phyloP scores from a whole-genome alignment of 2,329 filamentous ascomycete species.

The Fusarium bulbicola region DNA sequence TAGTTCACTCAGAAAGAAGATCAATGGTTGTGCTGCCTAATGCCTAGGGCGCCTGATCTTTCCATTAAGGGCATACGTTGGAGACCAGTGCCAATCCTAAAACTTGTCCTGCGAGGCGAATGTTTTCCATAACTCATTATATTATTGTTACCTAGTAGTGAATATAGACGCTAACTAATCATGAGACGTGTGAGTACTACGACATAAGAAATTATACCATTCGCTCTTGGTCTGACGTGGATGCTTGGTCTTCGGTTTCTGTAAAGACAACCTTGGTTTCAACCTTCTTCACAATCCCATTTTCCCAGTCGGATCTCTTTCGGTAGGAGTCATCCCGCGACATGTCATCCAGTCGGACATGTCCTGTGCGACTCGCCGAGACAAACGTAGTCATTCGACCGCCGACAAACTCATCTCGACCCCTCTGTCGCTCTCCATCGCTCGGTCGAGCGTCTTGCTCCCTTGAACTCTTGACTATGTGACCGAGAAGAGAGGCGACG shows the following conservation, averaged over 20 bases:
- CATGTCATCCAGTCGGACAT: constrained; percentile 17
- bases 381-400: constrained; percentile 24
- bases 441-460: not conserved
- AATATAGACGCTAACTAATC: not conserved
- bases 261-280: constrained; percentile 21
- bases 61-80: accelerated
- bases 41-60: accelerated
- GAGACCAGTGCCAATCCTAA: accelerated
- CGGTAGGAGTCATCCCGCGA: not conserved
- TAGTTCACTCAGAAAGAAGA: not conserved
- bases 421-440: not conserved
- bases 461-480: constrained; percentile 25
- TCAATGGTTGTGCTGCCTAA: not conserved
- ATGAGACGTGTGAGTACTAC: not conserved
- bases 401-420: constrained; percentile 1
- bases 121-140: not conserved
- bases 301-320: constrained; percentile 1
- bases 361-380: constrained; percentile 14
- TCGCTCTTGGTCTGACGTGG: not conserved
- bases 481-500: constrained; percentile 6
- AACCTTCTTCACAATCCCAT: constrained; percentile 19
- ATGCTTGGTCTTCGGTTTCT: not conserved
- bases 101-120: accelerated
- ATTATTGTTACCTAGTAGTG: not conserved
- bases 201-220: not conserved